Base-by-base conservation (phyloP, 1,284 basidiomycete genomes). In the Trametes sp. region DNA sequence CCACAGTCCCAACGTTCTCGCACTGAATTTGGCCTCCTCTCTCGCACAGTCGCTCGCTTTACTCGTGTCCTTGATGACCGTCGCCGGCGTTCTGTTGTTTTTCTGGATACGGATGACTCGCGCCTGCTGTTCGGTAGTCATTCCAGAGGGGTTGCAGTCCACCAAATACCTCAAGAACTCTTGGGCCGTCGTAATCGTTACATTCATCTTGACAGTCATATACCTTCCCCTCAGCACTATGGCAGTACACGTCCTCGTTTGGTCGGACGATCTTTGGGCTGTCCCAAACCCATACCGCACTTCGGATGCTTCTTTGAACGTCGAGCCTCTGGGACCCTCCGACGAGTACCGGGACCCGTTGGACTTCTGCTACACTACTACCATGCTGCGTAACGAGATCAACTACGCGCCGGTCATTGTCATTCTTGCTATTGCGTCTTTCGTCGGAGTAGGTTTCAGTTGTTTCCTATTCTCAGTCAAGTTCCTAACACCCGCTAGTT, bases 351-450 rank as follows among this genome's bases (percentile, higher is more conserved):
- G 85, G 54, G 84, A 86, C 55, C 84, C 90, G 2, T 73, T 90
- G 58, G 89, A 93, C 74, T 93, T 94, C 70, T 94, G 92, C 75
- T 94, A 87, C 79, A 89, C 87, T 2, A 89, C 88, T 0, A 89
- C 89, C 2, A 88, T 91, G 89, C 82, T 84, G 62, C 81, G 81
- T 50, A 86, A 91, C 66, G 81, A 89, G 70, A 79, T 93, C 70
- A 94, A 95, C 72, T 90, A 82, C 68, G 90, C 90, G 0, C 89
- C 87, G 14, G 69, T 86, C 4, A 75, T 92, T 31, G 74, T 94
- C 4, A 82, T 87, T 16, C 69, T 90, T 19, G 84, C 91, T 0
- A 68, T 81, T 0, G 57, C 87, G 8, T 83, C 84, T 13, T 78
- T 93, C 50, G 56, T 79, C 28, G 74, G 82, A 61, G 89, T 92